Evolutionary conservation across 2,329 filamentous ascomycete genomes (phyloP).

Genomic region (Xylaria sp.): DNA sequence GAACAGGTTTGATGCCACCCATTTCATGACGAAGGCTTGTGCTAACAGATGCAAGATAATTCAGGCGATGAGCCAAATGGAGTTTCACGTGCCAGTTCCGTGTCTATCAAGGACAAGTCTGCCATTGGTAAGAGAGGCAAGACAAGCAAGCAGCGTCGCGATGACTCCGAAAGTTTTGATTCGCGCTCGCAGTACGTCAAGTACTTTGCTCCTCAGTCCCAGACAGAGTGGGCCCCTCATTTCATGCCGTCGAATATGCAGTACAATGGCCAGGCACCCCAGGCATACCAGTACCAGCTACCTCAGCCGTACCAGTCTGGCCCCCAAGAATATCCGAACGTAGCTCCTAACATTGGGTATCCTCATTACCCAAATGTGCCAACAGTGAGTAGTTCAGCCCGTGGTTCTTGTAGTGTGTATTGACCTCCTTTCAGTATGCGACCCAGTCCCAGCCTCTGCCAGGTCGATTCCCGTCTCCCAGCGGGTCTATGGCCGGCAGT

Average conservation of each 20-base stretch:
- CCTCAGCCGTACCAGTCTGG: constrained; percentile 41
- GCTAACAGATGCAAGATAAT: constrained; percentile 36
- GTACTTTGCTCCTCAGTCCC: constrained; percentile 52
- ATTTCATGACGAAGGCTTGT: constrained; percentile 2
- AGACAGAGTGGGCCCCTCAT: constrained; percentile 51
- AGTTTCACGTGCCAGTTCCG: constrained; percentile 81
- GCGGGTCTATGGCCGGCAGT: constrained; percentile 31
- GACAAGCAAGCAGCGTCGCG: constrained; percentile 56
- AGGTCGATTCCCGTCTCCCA: constrained; percentile 34
- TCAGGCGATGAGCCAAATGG: constrained; percentile 63
- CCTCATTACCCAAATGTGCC: constrained; percentile 43
- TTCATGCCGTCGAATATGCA: constrained; percentile 44
- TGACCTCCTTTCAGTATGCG: constrained; percentile 32
- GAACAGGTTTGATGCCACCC: constrained; percentile 36
- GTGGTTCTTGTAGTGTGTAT: neutral
- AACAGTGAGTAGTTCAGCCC: constrained; percentile 38
- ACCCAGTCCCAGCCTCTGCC: constrained; percentile 31
- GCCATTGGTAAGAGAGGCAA: constrained; percentile 66
- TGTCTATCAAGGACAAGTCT: constrained; percentile 72
- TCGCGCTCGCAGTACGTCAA: constrained; percentile 64
- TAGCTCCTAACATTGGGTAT: constrained; percentile 40
- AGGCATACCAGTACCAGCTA: constrained; percentile 43
- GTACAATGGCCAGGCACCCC: constrained; percentile 41
- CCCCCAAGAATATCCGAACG: constrained; percentile 40
- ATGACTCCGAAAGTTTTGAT: constrained; percentile 61